Conservation (phyloP, 352 stramenopile species). For the Globisporangium emineosum region DNA sequence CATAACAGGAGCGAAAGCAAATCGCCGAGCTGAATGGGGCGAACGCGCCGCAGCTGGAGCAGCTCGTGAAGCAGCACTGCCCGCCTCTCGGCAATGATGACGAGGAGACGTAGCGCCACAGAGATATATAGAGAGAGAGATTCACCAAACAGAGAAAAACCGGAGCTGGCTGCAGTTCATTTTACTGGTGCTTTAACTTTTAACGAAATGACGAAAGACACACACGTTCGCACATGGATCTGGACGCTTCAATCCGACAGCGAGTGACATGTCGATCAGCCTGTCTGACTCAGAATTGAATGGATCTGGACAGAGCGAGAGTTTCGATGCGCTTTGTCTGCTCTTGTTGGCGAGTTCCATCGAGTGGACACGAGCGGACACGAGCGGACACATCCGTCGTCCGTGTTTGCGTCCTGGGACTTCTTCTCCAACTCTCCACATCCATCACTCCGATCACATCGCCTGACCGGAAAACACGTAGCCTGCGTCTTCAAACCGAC, state of each 20-base stretch:
- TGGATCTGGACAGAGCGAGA: neutral
- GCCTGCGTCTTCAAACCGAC: constrained; percentile 55
- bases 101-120: constrained; percentile 34
- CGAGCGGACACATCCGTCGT: neutral
- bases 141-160: neutral
- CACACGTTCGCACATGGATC: neutral
- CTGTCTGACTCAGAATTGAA: neutral
- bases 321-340: neutral
- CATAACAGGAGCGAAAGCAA: constrained; percentile 52
- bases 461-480: constrained; percentile 38
- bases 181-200: neutral
- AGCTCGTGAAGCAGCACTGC: constrained; percentile 60
- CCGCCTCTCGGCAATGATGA: constrained; percentile 48
- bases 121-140: neutral
- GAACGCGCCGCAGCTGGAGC: constrained; percentile 60
- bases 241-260: neutral
- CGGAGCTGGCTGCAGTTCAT: neutral
- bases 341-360: neutral
- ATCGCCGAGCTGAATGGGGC: constrained; percentile 56
- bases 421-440: neutral
- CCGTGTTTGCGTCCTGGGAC: neutral
- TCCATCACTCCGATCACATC: neutral
- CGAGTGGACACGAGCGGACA: neutral
- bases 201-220: neutral
- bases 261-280: neutral